Percentiles rank a stretch among this genome's conserved stretches.
phyloP scores from a whole-genome alignment of 371 early-diverging fungal genomes.

The Rhizomucor pusillus region DNA sequence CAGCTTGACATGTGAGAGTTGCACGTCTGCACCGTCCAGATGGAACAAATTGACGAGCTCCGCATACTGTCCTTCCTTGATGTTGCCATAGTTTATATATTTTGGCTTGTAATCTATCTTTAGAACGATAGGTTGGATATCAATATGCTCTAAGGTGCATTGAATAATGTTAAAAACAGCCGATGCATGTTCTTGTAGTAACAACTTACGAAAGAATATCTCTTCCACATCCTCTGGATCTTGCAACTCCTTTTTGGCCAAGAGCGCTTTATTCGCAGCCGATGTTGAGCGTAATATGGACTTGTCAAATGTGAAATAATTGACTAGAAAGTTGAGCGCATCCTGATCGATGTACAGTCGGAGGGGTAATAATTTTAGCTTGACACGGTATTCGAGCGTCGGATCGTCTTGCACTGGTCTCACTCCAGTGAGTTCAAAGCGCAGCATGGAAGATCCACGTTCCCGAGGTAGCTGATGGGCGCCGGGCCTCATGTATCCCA shows the following conservation, averaged over 20 bases:
- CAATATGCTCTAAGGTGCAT: slow-evolving; percentile 51
- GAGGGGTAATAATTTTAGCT: slow-evolving; percentile 72
- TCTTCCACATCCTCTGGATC: slow-evolving; percentile 2
- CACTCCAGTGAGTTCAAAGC: slow-evolving; percentile 60
- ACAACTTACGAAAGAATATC: slow-evolving; percentile 65
- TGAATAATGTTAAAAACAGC: not conserved
- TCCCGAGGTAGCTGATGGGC: slow-evolving; percentile 53
- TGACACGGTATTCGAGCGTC: slow-evolving; percentile 62
- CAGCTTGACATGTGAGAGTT: slow-evolving; percentile 69
- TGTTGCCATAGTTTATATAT: slow-evolving; percentile 70
- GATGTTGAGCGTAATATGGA: slow-evolving; percentile 26
- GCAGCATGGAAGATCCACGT: slow-evolving; percentile 65
- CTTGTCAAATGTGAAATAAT: slow-evolving; percentile 70
- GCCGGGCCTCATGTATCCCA: slow-evolving; percentile 65
- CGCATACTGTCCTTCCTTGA: slow-evolving; percentile 74
- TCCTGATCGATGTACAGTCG: slow-evolving; percentile 94
- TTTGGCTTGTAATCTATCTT: slow-evolving; percentile 97
- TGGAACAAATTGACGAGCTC: slow-evolving; percentile 94
- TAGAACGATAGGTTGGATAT: slow-evolving; percentile 73
- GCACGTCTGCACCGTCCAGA: slow-evolving; percentile 89
- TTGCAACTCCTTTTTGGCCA: not conserved
- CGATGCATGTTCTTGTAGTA: not conserved
- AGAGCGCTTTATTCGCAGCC: slow-evolving; percentile 23
- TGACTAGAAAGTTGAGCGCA: slow-evolving; percentile 79
- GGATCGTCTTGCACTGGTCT: slow-evolving; percentile 54